Percentiles rank a stretch among this genome's conserved stretches.
phyloP scores from a whole-genome alignment of 768 basidiomycete genomes.

The Neoboletus subvelutipes region DNA sequence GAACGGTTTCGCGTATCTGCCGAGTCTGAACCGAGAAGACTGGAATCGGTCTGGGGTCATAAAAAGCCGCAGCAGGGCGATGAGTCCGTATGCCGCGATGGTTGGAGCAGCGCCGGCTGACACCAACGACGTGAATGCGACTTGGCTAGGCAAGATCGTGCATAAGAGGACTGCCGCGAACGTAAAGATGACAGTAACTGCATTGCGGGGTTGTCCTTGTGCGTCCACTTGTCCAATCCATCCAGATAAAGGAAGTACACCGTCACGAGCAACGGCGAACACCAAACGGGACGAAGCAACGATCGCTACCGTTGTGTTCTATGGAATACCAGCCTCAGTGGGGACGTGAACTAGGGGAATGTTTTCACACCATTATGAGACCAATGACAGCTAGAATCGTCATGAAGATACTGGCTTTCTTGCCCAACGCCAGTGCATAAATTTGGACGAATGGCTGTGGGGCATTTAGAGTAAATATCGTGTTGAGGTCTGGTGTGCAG shows the following conservation, averaged over 20 bases:
- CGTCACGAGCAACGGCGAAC: slow-evolving; percentile 93
- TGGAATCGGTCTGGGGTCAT: slow-evolving; percentile 77
- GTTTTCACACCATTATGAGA: slow-evolving; percentile 67
- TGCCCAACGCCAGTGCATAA: slow-evolving; percentile 81
- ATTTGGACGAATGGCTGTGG: slow-evolving; percentile 92
- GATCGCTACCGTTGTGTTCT: slow-evolving; percentile 87
- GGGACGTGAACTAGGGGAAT: background rate
- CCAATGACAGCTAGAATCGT: slow-evolving; percentile 80
- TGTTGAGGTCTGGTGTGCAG: slow-evolving; percentile 77
- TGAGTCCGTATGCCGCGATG: slow-evolving; percentile 85
- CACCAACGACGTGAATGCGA: slow-evolving; percentile 88
- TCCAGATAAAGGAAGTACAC: slow-evolving; percentile 76
- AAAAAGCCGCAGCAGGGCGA: slow-evolving; percentile 71
- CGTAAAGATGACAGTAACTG: slow-evolving; percentile 82
- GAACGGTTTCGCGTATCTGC: slow-evolving; percentile 62
- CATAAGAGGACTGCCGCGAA: slow-evolving; percentile 78
- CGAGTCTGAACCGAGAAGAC: slow-evolving; percentile 70
- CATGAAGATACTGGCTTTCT: slow-evolving; percentile 82
- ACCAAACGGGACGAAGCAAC: slow-evolving; percentile 87
- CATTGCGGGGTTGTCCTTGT: slow-evolving; percentile 76
- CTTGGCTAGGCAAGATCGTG: slow-evolving; percentile 85
- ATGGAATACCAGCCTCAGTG: background rate
- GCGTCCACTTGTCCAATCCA: slow-evolving; percentile 81
- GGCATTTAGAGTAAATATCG: slow-evolving; percentile 70
- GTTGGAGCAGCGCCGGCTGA: slow-evolving; percentile 86